These are phyloP conservation scores for Peronospora belbahrii DNA, from an alignment of 352 stramenopile species.

Conservation along the genomic window DNA sequence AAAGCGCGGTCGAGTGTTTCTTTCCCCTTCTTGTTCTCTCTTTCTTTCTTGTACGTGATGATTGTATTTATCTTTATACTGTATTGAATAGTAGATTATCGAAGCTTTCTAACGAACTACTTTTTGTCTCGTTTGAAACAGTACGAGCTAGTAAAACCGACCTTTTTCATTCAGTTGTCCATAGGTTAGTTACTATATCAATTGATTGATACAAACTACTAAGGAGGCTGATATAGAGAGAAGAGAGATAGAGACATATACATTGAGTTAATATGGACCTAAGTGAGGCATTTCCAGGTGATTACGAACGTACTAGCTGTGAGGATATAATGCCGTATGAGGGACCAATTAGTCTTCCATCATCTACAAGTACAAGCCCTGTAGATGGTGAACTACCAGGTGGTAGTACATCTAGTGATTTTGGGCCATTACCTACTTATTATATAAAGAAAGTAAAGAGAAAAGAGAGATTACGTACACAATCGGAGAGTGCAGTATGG, in stretches of 20 bases:
- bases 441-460: slow-evolving; percentile 21
- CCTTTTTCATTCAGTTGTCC: too few relatives aligned
- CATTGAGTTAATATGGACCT: too few relatives aligned
- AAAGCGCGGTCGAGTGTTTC: slow-evolving; percentile 7
- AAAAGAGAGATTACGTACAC: slow-evolving; percentile 64
- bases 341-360: slow-evolving; percentile 25
- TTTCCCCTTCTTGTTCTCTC: slow-evolving; percentile 17
- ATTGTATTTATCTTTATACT: too few relatives aligned
- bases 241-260: too few relatives aligned
- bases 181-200: too few relatives aligned
- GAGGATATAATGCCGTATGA: slow-evolving; percentile 23
- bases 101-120: too few relatives aligned
- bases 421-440: slow-evolving; percentile 17
- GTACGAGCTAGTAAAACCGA: too few relatives aligned
- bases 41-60: too few relatives aligned
- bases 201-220: too few relatives aligned
- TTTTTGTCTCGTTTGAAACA: too few relatives aligned
- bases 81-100: too few relatives aligned
- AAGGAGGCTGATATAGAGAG: too few relatives aligned
- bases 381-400: slow-evolving; percentile 17
- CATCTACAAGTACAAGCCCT: slow-evolving; percentile 32
- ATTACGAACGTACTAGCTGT: slow-evolving; percentile 22
- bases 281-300: slow-evolving; percentile 7
- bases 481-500: slow-evolving; percentile 70
- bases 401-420: slow-evolving; percentile 19